A percentile compares a stretch with the other conserved stretches of the same genome.
phyloP scores from a whole-genome alignment of 1,139 yeast species.

The Scheffersomyces quercinus region DNA sequence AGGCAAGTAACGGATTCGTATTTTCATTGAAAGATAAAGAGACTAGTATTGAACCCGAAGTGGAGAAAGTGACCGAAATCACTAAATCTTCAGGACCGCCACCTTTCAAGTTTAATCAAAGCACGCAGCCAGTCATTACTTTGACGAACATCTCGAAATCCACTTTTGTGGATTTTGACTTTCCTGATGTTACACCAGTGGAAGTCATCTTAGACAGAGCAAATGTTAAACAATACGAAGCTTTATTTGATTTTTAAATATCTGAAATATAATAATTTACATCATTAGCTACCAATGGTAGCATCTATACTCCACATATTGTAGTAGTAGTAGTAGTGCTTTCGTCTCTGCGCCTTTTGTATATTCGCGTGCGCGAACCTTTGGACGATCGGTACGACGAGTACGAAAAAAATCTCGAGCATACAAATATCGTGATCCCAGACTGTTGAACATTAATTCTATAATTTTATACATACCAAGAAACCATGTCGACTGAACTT shows the following conservation, averaged over 20 bases:
- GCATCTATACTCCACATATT: too few species aligned
- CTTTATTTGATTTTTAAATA: constrained; percentile 26
- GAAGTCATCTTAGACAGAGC: constrained; percentile 22
- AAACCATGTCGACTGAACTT: constrained; percentile 18
- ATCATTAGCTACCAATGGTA: too few species aligned
- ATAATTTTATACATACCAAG: not conserved
- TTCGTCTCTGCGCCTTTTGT: too few species aligned
- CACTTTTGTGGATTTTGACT: constrained; percentile 13
- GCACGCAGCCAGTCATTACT: not conserved
- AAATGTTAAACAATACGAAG: constrained; percentile 30
- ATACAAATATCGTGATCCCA: not conserved
- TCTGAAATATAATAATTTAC: not conserved
- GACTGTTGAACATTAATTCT: not conserved
- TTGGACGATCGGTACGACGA: too few species aligned
- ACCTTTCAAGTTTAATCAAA: not conserved
- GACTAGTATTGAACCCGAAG: not conserved
- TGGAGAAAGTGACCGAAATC: not conserved
- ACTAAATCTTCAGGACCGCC: not conserved
- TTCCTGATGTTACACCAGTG: constrained; percentile 31
- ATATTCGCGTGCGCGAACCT: too few species aligned
- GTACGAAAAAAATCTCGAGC: not conserved
- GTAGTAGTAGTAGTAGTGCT: too few species aligned
- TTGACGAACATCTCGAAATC: not conserved
- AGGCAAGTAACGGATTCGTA: not conserved
- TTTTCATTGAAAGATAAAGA: not conserved